Evolutionary conservation across 257 asterid genomes (phyloP), one percentile per base, ranked within the genome.

Genomic region (Fraxinus cuspidata): DNA sequence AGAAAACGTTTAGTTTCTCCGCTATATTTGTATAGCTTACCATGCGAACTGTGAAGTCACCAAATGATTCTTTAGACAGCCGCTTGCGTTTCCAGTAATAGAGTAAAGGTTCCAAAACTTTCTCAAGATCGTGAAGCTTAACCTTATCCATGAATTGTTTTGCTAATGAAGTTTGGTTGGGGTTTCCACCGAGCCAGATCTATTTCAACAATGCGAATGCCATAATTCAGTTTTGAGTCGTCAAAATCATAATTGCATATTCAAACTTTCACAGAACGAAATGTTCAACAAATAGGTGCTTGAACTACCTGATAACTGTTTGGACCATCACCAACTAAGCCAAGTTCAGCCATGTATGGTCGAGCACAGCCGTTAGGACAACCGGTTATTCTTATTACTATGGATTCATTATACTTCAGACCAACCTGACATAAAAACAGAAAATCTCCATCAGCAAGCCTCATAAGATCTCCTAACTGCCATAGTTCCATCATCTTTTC

Each of bases 321-420:
- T 73, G 99, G 96, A 69, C 96, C 98, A 85, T 91, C 97, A 64
- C 99, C 99, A 73, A 95, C 97, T 75, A 95, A 86, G 74, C 98
- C 99, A 32, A 95, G 97, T 82, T 95, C 99, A 88, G 99, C 99
- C 99, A 95, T 89, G 89, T 95, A 95, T 4, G 99, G 98, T 83
- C 99, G 86, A 73, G 98, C 98, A 84, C 99, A 95, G 11, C 99
- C 99, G 84, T 95, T 95, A 75, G 99, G 99, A 86, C 99, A 95
- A 71, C 99, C 99, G 0, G 99, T 95, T 73, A 95, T 80, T 91
- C 99, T 88, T 83, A 95, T 83, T 70, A 91, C 97, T 63, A 95
- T 76, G 19, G 99, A 95, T 85, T 95, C 99, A 16, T 77, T 86
- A 81, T 90, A 86, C 87, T 90, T 89, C 84, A 95, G 94, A 58